phyloP scores from a whole-genome alignment of 2,329 filamentous ascomycete species.

The Volutella citrinella region DNA sequence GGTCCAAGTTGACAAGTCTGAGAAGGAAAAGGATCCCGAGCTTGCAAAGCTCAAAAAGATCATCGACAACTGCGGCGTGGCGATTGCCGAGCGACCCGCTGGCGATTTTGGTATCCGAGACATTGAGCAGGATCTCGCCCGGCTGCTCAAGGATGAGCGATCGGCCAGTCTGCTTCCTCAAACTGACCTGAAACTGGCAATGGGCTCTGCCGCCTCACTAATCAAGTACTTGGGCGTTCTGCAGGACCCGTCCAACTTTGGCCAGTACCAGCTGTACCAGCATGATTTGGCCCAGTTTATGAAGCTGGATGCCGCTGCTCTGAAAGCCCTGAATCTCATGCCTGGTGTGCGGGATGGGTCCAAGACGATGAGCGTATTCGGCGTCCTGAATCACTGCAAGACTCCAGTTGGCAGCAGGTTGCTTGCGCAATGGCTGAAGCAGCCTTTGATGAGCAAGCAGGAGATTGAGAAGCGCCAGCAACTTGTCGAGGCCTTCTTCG shows the following conservation, averaged over 20 bases:
- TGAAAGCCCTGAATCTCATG: slow-evolving; percentile 96
- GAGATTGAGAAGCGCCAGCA: slow-evolving; percentile 92
- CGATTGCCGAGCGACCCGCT: slow-evolving; percentile 74
- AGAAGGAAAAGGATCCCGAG: slow-evolving; percentile 87
- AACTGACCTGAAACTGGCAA: slow-evolving; percentile 90
- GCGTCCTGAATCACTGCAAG: slow-evolving; percentile 94
- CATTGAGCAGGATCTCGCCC: slow-evolving; percentile 90
- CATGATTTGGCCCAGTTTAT: slow-evolving; percentile 96
- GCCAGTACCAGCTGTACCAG: slow-evolving; percentile 95
- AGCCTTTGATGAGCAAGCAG: slow-evolving; percentile 85
- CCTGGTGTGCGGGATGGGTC: slow-evolving; percentile 88
- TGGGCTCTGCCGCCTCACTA: slow-evolving; percentile 88
- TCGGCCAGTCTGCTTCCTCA: slow-evolving; percentile 76
- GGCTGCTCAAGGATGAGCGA: slow-evolving; percentile 83
- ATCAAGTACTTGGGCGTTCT: slow-evolving; percentile 93
- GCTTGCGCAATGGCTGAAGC: slow-evolving; percentile 94
- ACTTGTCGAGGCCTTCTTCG: slow-evolving; percentile 90
- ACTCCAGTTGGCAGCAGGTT: slow-evolving; percentile 88
- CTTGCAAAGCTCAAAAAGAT: slow-evolving; percentile 83
- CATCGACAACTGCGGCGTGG: slow-evolving; percentile 87
- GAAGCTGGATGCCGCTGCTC: slow-evolving; percentile 92
- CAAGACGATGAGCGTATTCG: slow-evolving; percentile 97
- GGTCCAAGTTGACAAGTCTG: slow-evolving; percentile 71
- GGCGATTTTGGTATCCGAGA: slow-evolving; percentile 84
- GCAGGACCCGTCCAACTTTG: slow-evolving; percentile 91